These are phyloP conservation scores for Eimeria necatrix DNA, from an alignment of 169 alveolate genomes.

Conservation along the genomic window DNA sequence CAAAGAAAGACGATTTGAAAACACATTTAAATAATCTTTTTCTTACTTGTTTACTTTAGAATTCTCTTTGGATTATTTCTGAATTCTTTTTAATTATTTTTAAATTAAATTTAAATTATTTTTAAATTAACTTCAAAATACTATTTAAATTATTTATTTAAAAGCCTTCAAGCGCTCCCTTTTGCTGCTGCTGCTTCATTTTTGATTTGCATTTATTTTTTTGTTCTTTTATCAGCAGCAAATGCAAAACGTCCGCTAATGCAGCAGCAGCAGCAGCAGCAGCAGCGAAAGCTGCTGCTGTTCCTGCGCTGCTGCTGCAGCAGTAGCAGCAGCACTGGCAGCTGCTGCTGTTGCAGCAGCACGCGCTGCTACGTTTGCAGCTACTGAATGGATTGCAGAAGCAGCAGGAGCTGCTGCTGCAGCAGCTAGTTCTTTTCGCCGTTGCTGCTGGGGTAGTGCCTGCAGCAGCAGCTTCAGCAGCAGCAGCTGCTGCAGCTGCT, in stretches of 20 bases:
- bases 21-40: background rate
- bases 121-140: background rate
- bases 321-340: conserved; percentile 27
- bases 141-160: background rate
- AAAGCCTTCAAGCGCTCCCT: background rate
- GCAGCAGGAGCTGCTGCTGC: conserved; percentile 9
- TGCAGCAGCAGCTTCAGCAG: too few species aligned
- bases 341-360: conserved; percentile 13
- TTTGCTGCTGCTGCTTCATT: conserved; percentile 11
- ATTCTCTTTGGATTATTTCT: background rate
- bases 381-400: background rate
- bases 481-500: too few species aligned
- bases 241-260: background rate
- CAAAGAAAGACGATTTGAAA: background rate
- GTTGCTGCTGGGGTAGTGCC: background rate
- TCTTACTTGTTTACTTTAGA: background rate
- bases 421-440: background rate
- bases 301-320: conserved; percentile 22
- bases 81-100: background rate
- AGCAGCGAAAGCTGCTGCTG: too few species aligned
- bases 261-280: conserved; percentile 16
- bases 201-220: background rate
- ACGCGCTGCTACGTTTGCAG: background rate
- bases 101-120: background rate
- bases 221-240: background rate